Base-by-base conservation (phyloP, 345 rosid genomes). In the Tarenaya hassleriana region DNA sequence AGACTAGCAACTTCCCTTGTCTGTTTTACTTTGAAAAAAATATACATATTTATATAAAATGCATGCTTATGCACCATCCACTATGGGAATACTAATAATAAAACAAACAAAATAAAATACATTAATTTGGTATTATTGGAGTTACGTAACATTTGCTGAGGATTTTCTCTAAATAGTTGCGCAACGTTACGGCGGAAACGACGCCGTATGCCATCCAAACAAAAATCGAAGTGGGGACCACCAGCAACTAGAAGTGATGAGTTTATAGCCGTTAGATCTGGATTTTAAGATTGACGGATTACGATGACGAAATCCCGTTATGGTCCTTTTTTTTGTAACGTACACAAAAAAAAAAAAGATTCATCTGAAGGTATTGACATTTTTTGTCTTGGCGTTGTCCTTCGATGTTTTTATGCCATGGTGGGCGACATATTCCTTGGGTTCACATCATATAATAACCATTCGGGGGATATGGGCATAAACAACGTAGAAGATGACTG, bases 351-450 rank as follows among this genome's bases (percentile, higher is more conserved):
- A 52, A 65, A 60, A 58, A 64, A 64, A 19, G 16, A 12, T 5
- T 19, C 49, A 20, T 33, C 62, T 34, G 16, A 10, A 62, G 34
- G 65, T 53, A 59, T 59, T 41, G 56, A 47, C 70, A 51, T 64
- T 66, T 66, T 66, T 66, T 66, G 70, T 59, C 70, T 52, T 66
- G 60, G 58, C 70, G 58, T 45, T 43, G 47, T 43, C 17, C 8
- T 17, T 42, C 46, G 70, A 35, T 4, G 58, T 52, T 60, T 58
- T 58, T 8, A 38, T 39, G 12, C 20, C n/a, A 39, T 24, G 29
- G 3, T 24, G 2, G 29, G 29, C 29, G 29, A 24, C 29, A 24
- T 24, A 5, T 32, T 46, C 8, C 1, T 11, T n/a, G 47, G 24
- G 58, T 66, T 66, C 64, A 66, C 46, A 66, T 66, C 5, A 24